Evolutionary conservation across 257 asterid genomes (phyloP).

Genomic region (Eustoma russellianum): DNA sequence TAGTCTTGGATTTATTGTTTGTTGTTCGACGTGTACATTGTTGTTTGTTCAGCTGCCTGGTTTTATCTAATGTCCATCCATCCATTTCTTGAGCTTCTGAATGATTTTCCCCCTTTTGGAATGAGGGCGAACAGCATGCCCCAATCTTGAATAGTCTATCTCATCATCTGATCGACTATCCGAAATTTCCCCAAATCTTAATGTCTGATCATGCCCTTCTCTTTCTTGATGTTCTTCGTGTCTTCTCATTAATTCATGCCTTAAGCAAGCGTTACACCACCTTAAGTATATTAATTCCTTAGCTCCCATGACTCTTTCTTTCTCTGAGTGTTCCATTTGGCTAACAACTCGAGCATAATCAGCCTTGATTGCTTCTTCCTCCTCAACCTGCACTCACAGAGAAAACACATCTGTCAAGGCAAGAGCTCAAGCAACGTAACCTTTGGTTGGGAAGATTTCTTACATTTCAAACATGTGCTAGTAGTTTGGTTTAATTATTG

Average conservation of each 20-base stretch:
- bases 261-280: constrained; percentile 46
- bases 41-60: no score
- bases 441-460: neutral
- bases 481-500: no score
- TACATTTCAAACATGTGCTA: neutral
- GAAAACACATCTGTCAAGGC: neutral
- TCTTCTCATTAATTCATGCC: constrained; percentile 36
- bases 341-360: constrained; percentile 17
- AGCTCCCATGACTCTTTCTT: constrained; percentile 19
- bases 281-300: constrained; percentile 35
- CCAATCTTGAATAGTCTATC: constrained; percentile 10
- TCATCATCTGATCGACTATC: constrained; percentile 30
- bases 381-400: constrained; percentile 20
- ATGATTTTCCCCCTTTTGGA: constrained; percentile 40
- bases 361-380: constrained; percentile 15
- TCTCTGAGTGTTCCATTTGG: constrained; percentile 22
- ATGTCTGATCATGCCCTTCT: constrained; percentile 1
- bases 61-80: constrained; percentile 32
- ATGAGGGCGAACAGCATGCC: constrained; percentile 16
- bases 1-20: no score
- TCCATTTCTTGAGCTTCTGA: constrained; percentile 47
- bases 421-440: neutral
- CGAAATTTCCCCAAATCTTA: constrained; percentile 15
- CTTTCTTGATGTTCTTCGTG: constrained; percentile 23
- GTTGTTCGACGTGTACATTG: no score